phyloP scores from a whole-genome alignment of 2,329 filamentous ascomycete species.

The Lasiodiplodia sp. region DNA sequence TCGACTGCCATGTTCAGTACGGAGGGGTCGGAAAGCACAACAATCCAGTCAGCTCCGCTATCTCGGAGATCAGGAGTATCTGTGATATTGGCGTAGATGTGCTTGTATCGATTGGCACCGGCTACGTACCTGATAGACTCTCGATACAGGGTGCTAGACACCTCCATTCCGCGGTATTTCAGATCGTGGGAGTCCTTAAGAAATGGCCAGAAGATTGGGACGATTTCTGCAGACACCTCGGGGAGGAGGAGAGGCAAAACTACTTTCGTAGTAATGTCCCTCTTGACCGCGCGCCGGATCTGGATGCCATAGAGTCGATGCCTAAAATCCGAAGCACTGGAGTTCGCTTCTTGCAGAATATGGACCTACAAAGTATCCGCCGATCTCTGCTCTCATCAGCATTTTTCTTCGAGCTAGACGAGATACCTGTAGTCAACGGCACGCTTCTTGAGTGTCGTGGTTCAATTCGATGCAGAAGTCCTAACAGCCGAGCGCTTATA shows the following conservation, averaged over 20 bases:
- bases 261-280: conserved; percentile 1
- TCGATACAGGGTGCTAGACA: conserved; percentile 1
- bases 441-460: not conserved
- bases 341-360: not conserved
- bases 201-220: conserved; percentile 2
- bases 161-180: not conserved
- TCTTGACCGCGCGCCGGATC: not conserved
- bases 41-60: not conserved
- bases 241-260: not conserved
- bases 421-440: not conserved
- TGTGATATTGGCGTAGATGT: conserved; percentile 7
- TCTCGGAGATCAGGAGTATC: conserved; percentile 1
- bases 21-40: conserved; percentile 1
- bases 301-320: not conserved
- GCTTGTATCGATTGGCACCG: conserved; percentile 2
- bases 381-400: not conserved
- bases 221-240: conserved; percentile 4
- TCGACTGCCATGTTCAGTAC: conserved; percentile 1
- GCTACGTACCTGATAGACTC: not conserved
- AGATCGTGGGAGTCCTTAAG: not conserved
- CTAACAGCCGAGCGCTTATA: conserved; percentile 3
- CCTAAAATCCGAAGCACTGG: not conserved
- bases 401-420: conserved; percentile 10
- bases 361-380: conserved; percentile 6
- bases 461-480: not conserved